Evolutionary conservation across 2,329 filamentous ascomycete species (phyloP).

Genomic region (Akanthomyces lecanii): DNA sequence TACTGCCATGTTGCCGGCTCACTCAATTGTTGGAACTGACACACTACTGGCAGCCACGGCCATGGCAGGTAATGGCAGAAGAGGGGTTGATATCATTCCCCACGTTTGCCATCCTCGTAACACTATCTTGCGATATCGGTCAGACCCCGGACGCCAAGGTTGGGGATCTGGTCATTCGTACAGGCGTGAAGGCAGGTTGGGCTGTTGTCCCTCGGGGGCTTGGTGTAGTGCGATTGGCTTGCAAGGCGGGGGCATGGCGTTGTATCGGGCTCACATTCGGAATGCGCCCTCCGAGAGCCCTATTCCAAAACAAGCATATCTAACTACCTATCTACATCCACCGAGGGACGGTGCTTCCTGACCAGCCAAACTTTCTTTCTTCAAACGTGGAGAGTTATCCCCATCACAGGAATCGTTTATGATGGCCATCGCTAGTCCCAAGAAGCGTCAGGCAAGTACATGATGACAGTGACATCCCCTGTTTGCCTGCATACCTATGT

Average conservation of each 20-base stretch:
- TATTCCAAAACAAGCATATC: neutral
- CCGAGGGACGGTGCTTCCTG: no score
- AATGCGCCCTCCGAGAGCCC: neutral
- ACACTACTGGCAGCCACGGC: neutral
- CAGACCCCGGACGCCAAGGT: conserved; percentile 1
- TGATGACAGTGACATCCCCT: no score
- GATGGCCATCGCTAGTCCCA: no score
- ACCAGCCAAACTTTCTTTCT: no score
- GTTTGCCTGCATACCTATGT: no score
- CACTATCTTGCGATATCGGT: conserved; percentile 13
- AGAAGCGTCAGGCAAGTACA: no score
- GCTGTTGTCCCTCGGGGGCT: neutral
- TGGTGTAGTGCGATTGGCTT: conserved; percentile 1
- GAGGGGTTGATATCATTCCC: neutral
- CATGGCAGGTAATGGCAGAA: neutral
- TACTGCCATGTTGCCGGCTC: neutral
- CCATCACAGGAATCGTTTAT: no score
- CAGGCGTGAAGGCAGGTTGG: neutral
- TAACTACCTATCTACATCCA: no score
- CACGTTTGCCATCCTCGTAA: neutral
- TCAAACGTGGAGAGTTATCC: no score
- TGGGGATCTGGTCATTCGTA: conserved; percentile 1
- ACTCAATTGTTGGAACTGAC: neutral
- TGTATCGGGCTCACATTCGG: neutral
- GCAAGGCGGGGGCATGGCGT: neutral